Evolutionary conservation across 164 flowering plant species (phyloP).

Genomic region (Amborella trichopoda): DNA sequence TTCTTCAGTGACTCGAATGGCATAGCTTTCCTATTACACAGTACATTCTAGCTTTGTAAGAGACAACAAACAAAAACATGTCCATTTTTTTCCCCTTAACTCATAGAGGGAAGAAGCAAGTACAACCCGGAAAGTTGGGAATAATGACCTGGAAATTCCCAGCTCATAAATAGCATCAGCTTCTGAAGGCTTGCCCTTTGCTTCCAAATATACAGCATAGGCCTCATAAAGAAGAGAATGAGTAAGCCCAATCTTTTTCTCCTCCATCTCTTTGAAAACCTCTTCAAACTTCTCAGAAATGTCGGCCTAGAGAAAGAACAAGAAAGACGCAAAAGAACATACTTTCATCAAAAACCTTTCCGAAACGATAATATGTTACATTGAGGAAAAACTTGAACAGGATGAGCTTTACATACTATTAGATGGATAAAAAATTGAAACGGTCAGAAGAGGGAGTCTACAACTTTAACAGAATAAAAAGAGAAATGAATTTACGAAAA

Average conservation of each 20-base stretch:
- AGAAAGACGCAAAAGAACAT: no score
- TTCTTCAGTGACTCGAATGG: slow-evolving; percentile 52
- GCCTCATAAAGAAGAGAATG: slow-evolving; percentile 48
- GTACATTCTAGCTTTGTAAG: no score
- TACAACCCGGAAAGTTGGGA: background rate
- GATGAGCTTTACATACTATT: background rate
- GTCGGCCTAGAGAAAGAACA: slow-evolving; percentile 41
- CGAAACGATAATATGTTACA: background rate
- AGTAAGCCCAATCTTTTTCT: slow-evolving; percentile 30
- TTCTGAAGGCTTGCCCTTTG: slow-evolving; percentile 45
- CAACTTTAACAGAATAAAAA: no score
- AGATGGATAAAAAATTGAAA: no score
- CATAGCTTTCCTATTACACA: slow-evolving; percentile 76
- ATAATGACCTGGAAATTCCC: slow-evolving; percentile 67
- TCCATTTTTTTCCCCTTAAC: background rate
- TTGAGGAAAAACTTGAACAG: background rate
- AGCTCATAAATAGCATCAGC: slow-evolving; percentile 44
- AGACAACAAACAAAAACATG: background rate
- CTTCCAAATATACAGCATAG: slow-evolving; percentile 60
- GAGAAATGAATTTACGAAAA: no score
- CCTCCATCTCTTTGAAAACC: slow-evolving; percentile 44
- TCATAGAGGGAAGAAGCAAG: background rate
- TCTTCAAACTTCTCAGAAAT: slow-evolving; percentile 33
- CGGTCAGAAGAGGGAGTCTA: no score
- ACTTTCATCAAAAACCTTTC: no score